These are phyloP conservation scores for Aspergillus quadricinctus DNA, from an alignment of 2,329 filamentous ascomycete genomes.

Conservation along the genomic window DNA sequence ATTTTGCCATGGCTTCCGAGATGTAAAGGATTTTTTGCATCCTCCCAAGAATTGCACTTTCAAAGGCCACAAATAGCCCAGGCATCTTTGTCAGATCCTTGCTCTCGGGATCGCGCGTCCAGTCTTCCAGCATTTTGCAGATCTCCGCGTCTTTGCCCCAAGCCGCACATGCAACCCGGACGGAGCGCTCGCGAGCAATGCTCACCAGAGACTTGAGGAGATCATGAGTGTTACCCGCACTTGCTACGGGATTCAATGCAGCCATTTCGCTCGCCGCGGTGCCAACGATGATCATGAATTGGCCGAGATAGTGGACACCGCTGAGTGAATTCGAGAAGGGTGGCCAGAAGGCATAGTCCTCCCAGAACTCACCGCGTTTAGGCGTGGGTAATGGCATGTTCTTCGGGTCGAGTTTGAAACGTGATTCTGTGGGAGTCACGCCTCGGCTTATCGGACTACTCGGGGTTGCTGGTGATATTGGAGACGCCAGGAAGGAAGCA, in stretches of 20 bases:
- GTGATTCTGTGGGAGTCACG: slow-evolving; percentile 60
- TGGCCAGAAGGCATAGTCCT: slow-evolving; percentile 94
- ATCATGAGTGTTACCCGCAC: slow-evolving; percentile 57
- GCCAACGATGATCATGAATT: slow-evolving; percentile 77
- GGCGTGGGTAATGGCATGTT: slow-evolving; percentile 74
- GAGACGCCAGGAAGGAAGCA: slow-evolving; percentile 80
- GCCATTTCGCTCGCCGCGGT: slow-evolving; percentile 83
- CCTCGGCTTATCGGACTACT: slow-evolving; percentile 55
- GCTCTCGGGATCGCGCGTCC: slow-evolving; percentile 76
- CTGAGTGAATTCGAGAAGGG: slow-evolving; percentile 88
- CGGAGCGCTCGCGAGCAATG: slow-evolving; percentile 75
- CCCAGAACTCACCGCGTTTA: slow-evolving; percentile 78
- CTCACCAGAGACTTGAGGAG: slow-evolving; percentile 71
- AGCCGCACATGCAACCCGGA: slow-evolving; percentile 77
- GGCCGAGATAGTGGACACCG: slow-evolving; percentile 83
- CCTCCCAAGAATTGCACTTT: slow-evolving; percentile 72
- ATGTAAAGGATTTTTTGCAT: slow-evolving; percentile 97
- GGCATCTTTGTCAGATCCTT: slow-evolving; percentile 91
- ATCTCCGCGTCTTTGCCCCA: slow-evolving; percentile 94
- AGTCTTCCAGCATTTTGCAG: slow-evolving; percentile 88
- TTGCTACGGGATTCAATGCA: slow-evolving; percentile 63
- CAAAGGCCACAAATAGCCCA: slow-evolving; percentile 76
- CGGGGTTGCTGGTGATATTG: slow-evolving; percentile 63
- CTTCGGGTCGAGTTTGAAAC: slow-evolving; percentile 74
- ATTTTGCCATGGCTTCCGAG: slow-evolving; percentile 73